A percentile compares a stretch with the other conserved stretches of the same genome.
These are phyloP conservation scores for Elsinoe australis DNA, from an alignment of 2,329 filamentous ascomycete species.

Conservation along the genomic window DNA sequence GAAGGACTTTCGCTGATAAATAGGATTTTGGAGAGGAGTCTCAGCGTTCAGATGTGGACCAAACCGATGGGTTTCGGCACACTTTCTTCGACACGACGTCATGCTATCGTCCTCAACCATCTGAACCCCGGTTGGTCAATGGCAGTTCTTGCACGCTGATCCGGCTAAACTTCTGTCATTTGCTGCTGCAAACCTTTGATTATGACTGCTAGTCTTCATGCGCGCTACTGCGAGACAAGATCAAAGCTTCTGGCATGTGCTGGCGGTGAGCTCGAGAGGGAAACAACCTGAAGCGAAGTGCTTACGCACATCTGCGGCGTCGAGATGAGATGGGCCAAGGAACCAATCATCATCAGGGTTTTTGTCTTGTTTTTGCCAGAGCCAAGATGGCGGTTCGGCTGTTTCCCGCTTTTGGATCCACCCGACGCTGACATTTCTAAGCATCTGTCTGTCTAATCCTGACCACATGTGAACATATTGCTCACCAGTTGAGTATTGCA, in stretches of 20 bases:
- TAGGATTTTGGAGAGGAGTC: background rate
- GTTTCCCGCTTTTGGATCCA: no score
- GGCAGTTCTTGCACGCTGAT: background rate
- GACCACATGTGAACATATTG: no score
- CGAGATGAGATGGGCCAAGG: background rate
- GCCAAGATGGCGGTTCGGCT: no score
- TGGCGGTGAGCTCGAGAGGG: no score
- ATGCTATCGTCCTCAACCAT: background rate
- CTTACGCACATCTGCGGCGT: background rate
- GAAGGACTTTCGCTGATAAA: constrained; percentile 15
- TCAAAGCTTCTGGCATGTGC: background rate
- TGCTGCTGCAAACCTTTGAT: no score
- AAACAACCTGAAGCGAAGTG: no score
- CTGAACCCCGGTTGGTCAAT: background rate
- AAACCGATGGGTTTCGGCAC: constrained; percentile 10
- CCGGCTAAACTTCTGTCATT: no score
- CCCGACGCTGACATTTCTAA: no score
- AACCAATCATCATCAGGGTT: background rate
- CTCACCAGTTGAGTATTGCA: no score
- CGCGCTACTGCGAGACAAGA: background rate
- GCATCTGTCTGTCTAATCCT: no score
- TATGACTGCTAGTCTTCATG: no score
- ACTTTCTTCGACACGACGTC: constrained; percentile 4
- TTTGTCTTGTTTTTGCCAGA: background rate
- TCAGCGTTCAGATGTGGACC: no score